Percentiles rank a stretch among this genome's conserved stretches.
Conservation (phyloP, 805 yeast genomes). For the Candida dajiaensis region DNA sequence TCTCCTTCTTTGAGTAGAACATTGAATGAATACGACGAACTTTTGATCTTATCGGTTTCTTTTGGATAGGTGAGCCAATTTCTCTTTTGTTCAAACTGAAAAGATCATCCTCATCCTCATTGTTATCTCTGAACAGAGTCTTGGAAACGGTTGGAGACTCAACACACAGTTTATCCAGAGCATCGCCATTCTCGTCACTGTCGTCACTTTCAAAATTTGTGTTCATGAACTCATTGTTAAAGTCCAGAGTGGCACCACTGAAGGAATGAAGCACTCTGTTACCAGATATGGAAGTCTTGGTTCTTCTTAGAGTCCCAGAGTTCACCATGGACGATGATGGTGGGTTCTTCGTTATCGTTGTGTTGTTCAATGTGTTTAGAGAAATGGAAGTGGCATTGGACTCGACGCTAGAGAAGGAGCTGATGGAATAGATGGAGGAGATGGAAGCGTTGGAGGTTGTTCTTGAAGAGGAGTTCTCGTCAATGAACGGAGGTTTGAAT, state of each 20-base stretch:
- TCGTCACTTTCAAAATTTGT: slow-evolving; percentile 10
- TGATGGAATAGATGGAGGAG: slow-evolving; percentile 17
- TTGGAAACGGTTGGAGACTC: slow-evolving; percentile 23
- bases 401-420: slow-evolving; percentile 20
- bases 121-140: slow-evolving; percentile 1
- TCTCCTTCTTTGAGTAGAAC: slow-evolving; percentile 53
- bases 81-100: slow-evolving; percentile 24
- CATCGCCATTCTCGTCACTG: slow-evolving; percentile 6
- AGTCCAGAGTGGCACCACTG: slow-evolving; percentile 16
- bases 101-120: slow-evolving; percentile 7
- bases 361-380: slow-evolving; percentile 3
- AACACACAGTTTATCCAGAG: slow-evolving; percentile 20
- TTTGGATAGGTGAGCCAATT: slow-evolving; percentile 35
- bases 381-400: slow-evolving; percentile 7
- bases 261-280: slow-evolving; percentile 13
- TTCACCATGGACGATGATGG: neutral
- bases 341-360: neutral
- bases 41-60: slow-evolving; percentile 28
- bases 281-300: slow-evolving; percentile 12
- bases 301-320: slow-evolving; percentile 15
- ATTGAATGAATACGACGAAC: slow-evolving; percentile 63
- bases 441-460: slow-evolving; percentile 21
- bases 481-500: slow-evolving; percentile 7
- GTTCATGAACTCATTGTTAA: slow-evolving; percentile 8
- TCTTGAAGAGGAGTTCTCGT: slow-evolving; percentile 6